These are phyloP conservation scores for Butyriboletus loyo DNA, from an alignment of 768 basidiomycete genomes.

Conservation along the genomic window DNA sequence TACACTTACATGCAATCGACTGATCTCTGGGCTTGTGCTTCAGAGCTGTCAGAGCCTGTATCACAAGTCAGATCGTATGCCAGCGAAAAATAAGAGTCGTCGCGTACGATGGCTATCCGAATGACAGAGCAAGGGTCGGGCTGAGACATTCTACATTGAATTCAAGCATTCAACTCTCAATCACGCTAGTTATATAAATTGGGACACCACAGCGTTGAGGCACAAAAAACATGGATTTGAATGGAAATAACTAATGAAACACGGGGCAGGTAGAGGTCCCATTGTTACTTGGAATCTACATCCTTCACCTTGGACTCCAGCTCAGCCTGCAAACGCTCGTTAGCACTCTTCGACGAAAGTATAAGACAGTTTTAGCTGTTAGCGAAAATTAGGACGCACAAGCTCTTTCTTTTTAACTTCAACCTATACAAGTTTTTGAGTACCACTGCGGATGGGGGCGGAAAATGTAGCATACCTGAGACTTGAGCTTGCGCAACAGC, in stretches of 20 bases:
- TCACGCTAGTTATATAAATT: not conserved
- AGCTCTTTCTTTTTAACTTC: conserved; percentile 32
- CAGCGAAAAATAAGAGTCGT: not conserved
- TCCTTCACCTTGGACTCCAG: conserved; percentile 30
- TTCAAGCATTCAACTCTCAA: not conserved
- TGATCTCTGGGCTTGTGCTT: conserved; percentile 26
- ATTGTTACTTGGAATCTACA: conserved; percentile 21
- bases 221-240: not conserved
- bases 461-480: conserved; percentile 39
- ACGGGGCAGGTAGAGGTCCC: not conserved
- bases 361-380: conserved; percentile 13
- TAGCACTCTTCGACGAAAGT: conserved; percentile 9
- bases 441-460: not conserved
- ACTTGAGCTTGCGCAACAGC: conserved; percentile 57
- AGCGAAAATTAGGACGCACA: conserved; percentile 23
- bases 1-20: conserved; percentile 20
- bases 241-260: conserved; percentile 5
- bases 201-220: not conserved
- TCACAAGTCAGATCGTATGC: not conserved
- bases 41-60: conserved; percentile 22
- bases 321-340: conserved; percentile 22
- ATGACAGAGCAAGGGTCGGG: conserved; percentile 12
- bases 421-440: conserved; percentile 18
- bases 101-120: conserved; percentile 26
- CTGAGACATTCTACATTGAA: conserved; percentile 3